Conservation (phyloP, 2,329 filamentous ascomycete genomes). For the Aspergillus arachidicola region DNA sequence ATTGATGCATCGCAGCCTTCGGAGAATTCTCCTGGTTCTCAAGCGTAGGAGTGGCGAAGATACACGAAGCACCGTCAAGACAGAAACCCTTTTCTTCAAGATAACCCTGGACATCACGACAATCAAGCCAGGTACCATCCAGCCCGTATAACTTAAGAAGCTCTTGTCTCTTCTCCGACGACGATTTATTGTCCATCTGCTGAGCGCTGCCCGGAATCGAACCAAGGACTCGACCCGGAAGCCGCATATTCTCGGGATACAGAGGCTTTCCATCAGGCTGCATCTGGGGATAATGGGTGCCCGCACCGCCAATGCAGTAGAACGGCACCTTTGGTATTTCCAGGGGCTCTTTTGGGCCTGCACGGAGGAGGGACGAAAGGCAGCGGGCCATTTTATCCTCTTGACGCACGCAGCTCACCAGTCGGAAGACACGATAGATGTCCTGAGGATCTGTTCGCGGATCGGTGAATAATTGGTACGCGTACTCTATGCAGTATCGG, state of each 20-base stretch:
- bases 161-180: background rate
- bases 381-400: slow-evolving; percentile 42
- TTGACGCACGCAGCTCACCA: slow-evolving; percentile 62
- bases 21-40: background rate
- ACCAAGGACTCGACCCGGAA: slow-evolving; percentile 21
- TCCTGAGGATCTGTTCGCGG: slow-evolving; percentile 50
- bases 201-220: background rate
- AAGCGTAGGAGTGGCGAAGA: background rate
- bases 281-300: slow-evolving; percentile 62
- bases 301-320: slow-evolving; percentile 67
- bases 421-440: slow-evolving; percentile 66
- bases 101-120: slow-evolving; percentile 25
- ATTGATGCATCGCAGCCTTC: background rate
- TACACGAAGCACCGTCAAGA: background rate
- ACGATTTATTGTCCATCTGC: background rate
- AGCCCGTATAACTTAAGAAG: slow-evolving; percentile 19
- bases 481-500: slow-evolving; percentile 65
- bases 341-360: slow-evolving; percentile 51
- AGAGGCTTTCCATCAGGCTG: slow-evolving; percentile 39
- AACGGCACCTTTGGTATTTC: slow-evolving; percentile 64
- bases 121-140: slow-evolving; percentile 26
- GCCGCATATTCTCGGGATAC: slow-evolving; percentile 31
- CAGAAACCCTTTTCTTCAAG: slow-evolving; percentile 13
- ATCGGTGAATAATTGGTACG: slow-evolving; percentile 57
- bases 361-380: slow-evolving; percentile 42